Percentiles rank a stretch among this genome's conserved stretches.
phyloP scores from a whole-genome alignment of 139 green algal genomes.

The Ostreobium quekettii region DNA sequence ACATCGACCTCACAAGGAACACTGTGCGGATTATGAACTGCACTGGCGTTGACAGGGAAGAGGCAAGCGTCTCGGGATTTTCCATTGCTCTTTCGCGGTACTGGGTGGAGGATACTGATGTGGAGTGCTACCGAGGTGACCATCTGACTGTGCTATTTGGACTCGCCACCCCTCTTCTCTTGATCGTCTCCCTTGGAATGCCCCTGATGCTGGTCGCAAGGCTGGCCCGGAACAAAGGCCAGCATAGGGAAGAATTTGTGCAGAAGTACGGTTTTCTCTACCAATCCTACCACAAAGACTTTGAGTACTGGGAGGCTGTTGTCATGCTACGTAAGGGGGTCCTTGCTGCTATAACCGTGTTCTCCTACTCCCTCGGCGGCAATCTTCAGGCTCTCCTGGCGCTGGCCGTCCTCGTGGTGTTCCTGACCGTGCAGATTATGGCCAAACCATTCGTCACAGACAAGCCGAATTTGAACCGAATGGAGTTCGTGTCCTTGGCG shows the following conservation, averaged over 20 bases:
- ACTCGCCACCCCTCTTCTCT: constrained; percentile 1
- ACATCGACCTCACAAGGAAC: constrained; percentile 8
- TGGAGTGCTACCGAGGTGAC: constrained; percentile 1
- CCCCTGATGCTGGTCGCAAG: too few species aligned
- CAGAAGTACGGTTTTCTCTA: constrained; percentile 13
- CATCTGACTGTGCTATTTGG: constrained; percentile 8
- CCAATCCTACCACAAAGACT: neutral
- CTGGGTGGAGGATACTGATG: constrained; percentile 10
- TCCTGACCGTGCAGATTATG: constrained; percentile 4
- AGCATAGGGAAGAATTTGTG: neutral
- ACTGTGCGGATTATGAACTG: neutral
- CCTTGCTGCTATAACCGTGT: constrained; percentile 7
- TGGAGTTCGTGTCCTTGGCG: constrained; percentile 5
- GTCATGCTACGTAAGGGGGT: constrained; percentile 11
- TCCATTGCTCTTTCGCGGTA: neutral
- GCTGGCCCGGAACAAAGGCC: neutral
- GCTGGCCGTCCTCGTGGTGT: neutral
- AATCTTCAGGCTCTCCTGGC: constrained; percentile 15
- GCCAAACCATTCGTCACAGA: neutral
- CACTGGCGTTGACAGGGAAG: neutral
- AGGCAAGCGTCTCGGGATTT: neutral
- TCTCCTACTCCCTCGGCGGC: constrained; percentile 8
- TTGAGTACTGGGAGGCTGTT: constrained; percentile 9
- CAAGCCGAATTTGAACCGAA: constrained; percentile 1
- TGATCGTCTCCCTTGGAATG: constrained; percentile 13